Conservation (phyloP, 2,329 filamentous ascomycete species). For the Stachybotrys elegans region DNA sequence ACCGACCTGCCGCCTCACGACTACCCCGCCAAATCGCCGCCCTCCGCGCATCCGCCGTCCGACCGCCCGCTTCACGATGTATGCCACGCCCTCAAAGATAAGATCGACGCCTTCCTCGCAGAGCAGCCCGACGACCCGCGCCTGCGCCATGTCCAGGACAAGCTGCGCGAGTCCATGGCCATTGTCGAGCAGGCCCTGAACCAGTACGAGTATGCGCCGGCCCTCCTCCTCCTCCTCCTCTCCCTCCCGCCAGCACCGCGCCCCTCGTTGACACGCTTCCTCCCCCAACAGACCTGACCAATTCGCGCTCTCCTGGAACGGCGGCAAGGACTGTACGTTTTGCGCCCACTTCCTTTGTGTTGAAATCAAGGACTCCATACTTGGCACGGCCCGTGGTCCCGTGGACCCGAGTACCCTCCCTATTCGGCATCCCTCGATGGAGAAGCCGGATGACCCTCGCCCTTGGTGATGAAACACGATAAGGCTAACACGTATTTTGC, state of each 20-base stretch:
- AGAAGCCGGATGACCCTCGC: too few species aligned
- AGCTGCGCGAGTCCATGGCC: conserved; percentile 65
- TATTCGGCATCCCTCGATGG: too few species aligned
- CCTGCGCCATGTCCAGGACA: conserved; percentile 63
- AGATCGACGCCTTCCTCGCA: conserved; percentile 62
- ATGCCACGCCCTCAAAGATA: conserved; percentile 50
- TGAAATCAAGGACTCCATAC: not conserved
- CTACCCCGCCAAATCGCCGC: too few species aligned
- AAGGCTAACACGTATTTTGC: too few species aligned
- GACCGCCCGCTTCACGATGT: conserved; percentile 21
- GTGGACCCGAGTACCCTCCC: too few species aligned
- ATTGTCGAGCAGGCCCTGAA: conserved; percentile 72
- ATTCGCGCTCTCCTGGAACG: conserved; percentile 91
- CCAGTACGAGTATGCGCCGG: conserved; percentile 64
- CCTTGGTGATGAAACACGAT: too few species aligned
- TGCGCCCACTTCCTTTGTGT: not conserved
- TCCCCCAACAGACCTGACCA: conserved; percentile 56
- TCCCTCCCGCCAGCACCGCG: not conserved
- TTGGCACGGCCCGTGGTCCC: too few species aligned
- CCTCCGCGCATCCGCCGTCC: too few species aligned
- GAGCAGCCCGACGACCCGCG: conserved; percentile 51
- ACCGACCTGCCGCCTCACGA: too few species aligned
- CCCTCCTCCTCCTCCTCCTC: conserved; percentile 4
- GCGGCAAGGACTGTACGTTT: conserved; percentile 78
- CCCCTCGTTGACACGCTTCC: conserved; percentile 8